Evolutionary conservation across 2,329 filamentous ascomycete genomes (phyloP), one percentile per base, ranked within the genome.

Genomic region (Leptographium wingfieldii): DNA sequence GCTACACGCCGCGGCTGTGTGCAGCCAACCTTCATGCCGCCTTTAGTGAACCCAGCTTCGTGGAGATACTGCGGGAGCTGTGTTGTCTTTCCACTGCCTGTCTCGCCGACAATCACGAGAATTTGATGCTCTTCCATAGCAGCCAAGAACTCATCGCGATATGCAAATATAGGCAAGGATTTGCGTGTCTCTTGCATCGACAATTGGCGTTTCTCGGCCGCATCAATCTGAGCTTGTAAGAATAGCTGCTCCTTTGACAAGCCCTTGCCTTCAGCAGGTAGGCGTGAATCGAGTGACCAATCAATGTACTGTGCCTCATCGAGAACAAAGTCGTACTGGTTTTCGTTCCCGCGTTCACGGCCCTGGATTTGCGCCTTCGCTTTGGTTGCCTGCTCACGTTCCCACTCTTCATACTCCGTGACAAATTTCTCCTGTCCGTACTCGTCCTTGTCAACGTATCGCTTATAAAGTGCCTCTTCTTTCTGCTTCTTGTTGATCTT

Each of bases 381-480:
- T 71, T 95, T 95, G 60, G 85, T 80, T 0, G 87, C 82, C 73
- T 97, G 92, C 69, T 97, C 92, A 61, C 84, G 77, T 70, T 99
- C 94, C 92, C 92, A 99, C 68, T 96, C 89, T 63, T 99, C 92
- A 64, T 96, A 88, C 70, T 99, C 94, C 0, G 91, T 96, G 61
- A 96, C 83, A 66, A 90, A 95, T 67, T 86, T 87, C 70, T 96
- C 92, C 64, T 94, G 86, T 5, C 92, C 92, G 66, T 86, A 86
- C 67, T 95, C 89, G 66, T 95, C 91, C 62, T 83, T 82, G 63
- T 96, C 92, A 3, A 96, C 86, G 66, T 96, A 92, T 57, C 92
- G 84, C 70, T 90, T 92, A 73, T 95, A 96, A 12, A 99, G 79
- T 0, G 89, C 90, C 29, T 95, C 89, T 64, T 94, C 84, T 70